A percentile compares a stretch with the other conserved stretches of the same genome.
phyloP scores from a whole-genome alignment of 2,329 filamentous ascomycete species.

The Diaporthe citri region DNA sequence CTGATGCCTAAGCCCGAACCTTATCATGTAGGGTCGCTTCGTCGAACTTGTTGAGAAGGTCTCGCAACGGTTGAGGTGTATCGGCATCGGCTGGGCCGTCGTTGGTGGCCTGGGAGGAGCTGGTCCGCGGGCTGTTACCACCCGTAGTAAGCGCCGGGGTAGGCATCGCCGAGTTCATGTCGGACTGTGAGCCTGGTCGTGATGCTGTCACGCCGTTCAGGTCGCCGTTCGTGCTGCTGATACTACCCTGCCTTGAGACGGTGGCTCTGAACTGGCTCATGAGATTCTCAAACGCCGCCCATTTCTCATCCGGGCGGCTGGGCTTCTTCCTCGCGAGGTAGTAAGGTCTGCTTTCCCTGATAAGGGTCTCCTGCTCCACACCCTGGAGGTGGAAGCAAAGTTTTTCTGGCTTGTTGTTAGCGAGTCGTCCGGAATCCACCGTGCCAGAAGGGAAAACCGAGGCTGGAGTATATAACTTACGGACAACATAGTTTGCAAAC shows the following conservation, averaged over 20 bases:
- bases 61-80: not conserved
- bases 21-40: not conserved
- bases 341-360: constrained; percentile 73
- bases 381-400: constrained; percentile 75
- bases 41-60: constrained; percentile 28
- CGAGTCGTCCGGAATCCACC: no score
- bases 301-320: constrained; percentile 69
- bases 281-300: constrained; percentile 72
- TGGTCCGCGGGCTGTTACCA: constrained; percentile 77
- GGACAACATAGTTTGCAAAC: constrained; percentile 96
- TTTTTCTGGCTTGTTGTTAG: constrained; percentile 73
- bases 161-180: constrained; percentile 67
- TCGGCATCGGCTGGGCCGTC: constrained; percentile 62
- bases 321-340: constrained; percentile 73
- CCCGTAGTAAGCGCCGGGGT: constrained; percentile 78
- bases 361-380: constrained; percentile 69
- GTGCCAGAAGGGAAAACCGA: not conserved
- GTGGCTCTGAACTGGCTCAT: constrained; percentile 49
- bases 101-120: constrained; percentile 73
- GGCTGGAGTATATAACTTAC: constrained; percentile 68
- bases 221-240: constrained; percentile 37
- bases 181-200: constrained; percentile 56
- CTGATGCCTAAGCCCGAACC: not conserved
- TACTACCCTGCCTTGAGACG: constrained; percentile 47
- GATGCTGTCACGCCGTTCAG: constrained; percentile 45